These are phyloP conservation scores for Aschersonia sp. DNA, from an alignment of 2,329 filamentous ascomycete genomes.

Conservation along the genomic window DNA sequence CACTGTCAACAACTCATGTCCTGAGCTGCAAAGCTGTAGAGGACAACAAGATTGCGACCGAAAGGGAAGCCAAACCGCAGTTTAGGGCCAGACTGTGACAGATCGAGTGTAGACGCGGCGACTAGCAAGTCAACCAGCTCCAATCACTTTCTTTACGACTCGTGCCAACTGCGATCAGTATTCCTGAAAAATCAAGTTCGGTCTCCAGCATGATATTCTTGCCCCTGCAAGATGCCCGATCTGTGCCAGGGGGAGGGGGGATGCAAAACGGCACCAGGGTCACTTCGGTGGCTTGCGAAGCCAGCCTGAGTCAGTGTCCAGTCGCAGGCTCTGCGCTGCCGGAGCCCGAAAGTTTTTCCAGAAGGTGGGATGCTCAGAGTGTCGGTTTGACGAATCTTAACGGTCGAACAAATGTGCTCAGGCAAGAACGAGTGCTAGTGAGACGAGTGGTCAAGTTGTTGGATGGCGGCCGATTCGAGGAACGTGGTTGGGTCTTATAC, in stretches of 20 bases:
- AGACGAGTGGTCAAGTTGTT: not conserved
- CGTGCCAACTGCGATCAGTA: constrained; percentile 20
- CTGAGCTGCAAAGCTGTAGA: not conserved
- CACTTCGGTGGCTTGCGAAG: constrained; percentile 13
- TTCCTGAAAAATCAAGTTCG: constrained; percentile 22
- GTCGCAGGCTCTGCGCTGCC: constrained; percentile 1
- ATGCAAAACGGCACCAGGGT: constrained; percentile 25
- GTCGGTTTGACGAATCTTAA: not conserved
- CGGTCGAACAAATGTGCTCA: not conserved
- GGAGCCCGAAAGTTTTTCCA: not conserved
- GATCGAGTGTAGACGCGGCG: constrained; percentile 6
- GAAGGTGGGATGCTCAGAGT: not conserved
- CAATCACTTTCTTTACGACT: constrained; percentile 20
- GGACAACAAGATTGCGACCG: not conserved
- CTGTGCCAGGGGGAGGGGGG: constrained; percentile 10
- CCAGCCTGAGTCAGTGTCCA: constrained; percentile 8
- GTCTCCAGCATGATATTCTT: constrained; percentile 23
- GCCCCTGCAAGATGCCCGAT: constrained; percentile 18
- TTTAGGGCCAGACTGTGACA: constrained; percentile 5
- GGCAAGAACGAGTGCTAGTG: not conserved
- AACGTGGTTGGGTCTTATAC: constrained; percentile 6
- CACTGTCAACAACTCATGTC: not conserved
- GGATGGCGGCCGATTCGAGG: not conserved
- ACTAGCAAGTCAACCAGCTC: constrained; percentile 14
- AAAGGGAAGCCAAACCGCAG: not conserved